Conservation (phyloP, 2,329 filamentous ascomycete genomes). For the Blastomyces gilchristii region DNA sequence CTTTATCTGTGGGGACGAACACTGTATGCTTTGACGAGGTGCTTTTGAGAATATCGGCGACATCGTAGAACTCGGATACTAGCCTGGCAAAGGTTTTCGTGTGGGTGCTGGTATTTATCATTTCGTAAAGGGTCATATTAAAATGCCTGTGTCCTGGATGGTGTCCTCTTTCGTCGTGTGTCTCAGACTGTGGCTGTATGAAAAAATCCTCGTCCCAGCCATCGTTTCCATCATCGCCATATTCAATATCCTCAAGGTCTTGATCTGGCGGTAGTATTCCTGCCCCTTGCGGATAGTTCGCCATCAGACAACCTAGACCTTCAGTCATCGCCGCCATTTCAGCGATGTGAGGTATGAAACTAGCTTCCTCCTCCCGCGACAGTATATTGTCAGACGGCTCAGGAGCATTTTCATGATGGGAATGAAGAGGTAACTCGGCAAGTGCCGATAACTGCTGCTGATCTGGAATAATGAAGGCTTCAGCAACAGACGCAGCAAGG, state of each 20-base stretch:
- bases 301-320: neutral
- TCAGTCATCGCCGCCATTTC: neutral
- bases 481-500: conserved; percentile 37
- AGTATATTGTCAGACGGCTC: neutral
- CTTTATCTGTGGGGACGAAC: conserved; percentile 67
- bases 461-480: conserved; percentile 43
- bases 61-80: conserved; percentile 60
- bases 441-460: conserved; percentile 35
- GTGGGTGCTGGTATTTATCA: conserved; percentile 65
- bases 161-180: conserved; percentile 9
- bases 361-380: neutral
- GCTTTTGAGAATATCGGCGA: conserved; percentile 64
- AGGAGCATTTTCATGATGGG: neutral
- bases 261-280: neutral
- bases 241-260: neutral
- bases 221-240: conserved; percentile 8
- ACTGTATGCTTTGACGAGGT: conserved; percentile 66
- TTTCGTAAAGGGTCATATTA: conserved; percentile 67
- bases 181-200: neutral
- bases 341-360: neutral
- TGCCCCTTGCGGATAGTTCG: neutral
- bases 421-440: conserved; percentile 10
- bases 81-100: conserved; percentile 66
- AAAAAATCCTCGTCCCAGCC: conserved; percentile 2
- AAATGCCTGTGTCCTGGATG: conserved; percentile 34